Base-by-base conservation (phyloP, 139 green algal genomes). In the Chlamydomonas sphaeroides region DNA sequence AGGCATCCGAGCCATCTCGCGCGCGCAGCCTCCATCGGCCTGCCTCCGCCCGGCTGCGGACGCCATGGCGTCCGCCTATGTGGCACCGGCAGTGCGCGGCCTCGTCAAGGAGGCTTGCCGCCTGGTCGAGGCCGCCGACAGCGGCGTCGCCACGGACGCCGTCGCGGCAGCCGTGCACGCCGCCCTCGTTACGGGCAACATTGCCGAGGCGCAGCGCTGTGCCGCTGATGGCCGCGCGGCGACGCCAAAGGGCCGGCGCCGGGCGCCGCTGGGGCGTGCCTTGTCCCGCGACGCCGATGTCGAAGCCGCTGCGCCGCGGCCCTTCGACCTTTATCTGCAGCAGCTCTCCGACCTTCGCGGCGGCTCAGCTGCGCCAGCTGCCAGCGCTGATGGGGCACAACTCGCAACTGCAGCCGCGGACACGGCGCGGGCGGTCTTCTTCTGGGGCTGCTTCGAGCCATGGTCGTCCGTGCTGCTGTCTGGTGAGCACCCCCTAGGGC, bases 31-130 rank as follows among this genome's bases (percentile, higher is more conserved):
- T n/a, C n/a, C n/a, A n/a, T n/a, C n/a, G n/a, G n/a, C n/a, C n/a
- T n/a, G n/a, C n/a, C n/a, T n/a, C n/a, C n/a, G n/a, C n/a, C n/a
- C n/a, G n/a, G n/a, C n/a, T n/a, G n/a, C n/a, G n/a, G n/a, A n/a
- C n/a, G n/a, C n/a, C n/a, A 53, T 53, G 45, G 45, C 45, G 11
- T 21, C 45, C 10, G 45, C 14, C 11, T 14, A 53, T 14, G 14
- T 53, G 14, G 10, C 45, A 53, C 28, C 63, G 0, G 26, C 59
- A 8, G 39, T 80, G 28, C 56, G 59, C 3, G 59, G 59, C 17
- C n/a, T 80, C 17, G 30, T 70, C 1, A 70, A 61, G 59, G 74
- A 80, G 39, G 57, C 39, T 8, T 80, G 74, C 42, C 38, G 30
- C 36, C 59, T 62, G 3, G 59, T 45, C 18, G 74, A 80, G 38